Evolutionary conservation across 805 yeast species (phyloP), one percentile per base, ranked within the genome.

Genomic region (Candida maltosa): DNA sequence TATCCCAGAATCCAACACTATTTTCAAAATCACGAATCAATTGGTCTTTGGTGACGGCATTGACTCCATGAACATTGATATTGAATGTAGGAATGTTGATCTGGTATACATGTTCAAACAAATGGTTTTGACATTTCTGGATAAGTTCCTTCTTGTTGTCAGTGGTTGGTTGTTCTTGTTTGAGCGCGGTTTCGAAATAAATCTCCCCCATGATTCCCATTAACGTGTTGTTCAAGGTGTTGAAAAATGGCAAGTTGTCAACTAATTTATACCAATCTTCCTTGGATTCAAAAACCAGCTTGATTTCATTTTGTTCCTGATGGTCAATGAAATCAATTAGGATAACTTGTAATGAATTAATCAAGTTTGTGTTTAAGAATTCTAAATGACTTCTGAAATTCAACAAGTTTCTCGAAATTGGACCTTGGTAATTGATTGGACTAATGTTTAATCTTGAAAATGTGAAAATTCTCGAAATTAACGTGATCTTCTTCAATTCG

Each of bases 351-450:
- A 78, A 52, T n/a, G 80, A 57, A 43, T 78, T 79, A 40, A 76
- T 70, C 18, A 78, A 52, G 27, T 69, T 69, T 16, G 57, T 60
- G 20, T 70, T 70, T 31, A 83, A 55, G 31, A 73, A 73, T 36
- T 77, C 70, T 31, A 83, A 54, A 37, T 78, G 76, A 14, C 87
- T 80, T 50, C 88, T 73, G 54, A 82, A 83, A 29, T 77, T 73
- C 32, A 85, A 63, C 23, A 86, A 62, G 25, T 76, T 72, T 45
- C 81, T 75, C 12, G 87, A 83, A 22, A 87, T 66, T 10, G 87
- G 88, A 2, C 89, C 89, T 29, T 73, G 72, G 58, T 76, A 80
- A 32, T 73, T 75, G 26, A 65, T 65, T 18, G 76, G 76, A 29
- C 64, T 46, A 20, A 65, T 57, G 26, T 62, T 52, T 29, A 65